Evolutionary conservation across 1,284 basidiomycete genomes (phyloP), one percentile per base, ranked within the genome.

Genomic region (Cystobasidium pallidum): DNA sequence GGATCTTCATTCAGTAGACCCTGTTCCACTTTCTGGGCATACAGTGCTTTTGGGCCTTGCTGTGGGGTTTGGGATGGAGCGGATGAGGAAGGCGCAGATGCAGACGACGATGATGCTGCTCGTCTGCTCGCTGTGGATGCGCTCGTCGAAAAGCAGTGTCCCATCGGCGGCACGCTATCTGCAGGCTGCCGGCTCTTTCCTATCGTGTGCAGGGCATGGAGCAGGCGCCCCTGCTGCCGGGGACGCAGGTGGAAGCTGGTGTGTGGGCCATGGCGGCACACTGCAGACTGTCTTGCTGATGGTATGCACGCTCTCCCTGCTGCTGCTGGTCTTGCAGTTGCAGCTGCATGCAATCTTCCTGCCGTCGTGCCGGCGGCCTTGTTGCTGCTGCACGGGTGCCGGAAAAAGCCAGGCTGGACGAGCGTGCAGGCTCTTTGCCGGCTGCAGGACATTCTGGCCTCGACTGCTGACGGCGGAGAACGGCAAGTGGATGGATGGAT

Each of bases 1-100:
- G 86, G 84, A 79, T 99, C 95, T 62, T 88, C 84, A 24, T 86
- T 85, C 57, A 99, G 83, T 0, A 86, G 81, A 17, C 91, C 91
- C n/a, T 83, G 81, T 4, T 86, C 82, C 57, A 97, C 86, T 55
- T 95, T 86, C 75, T 86, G 83, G 75, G 88, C 84, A 82, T 98
- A 98, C 65, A 88, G 87, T 45, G 84, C 81, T 59, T 88, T 81
- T 7, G 91, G 92, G 0, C 78, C 77, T 57, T 32, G 28, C 21
- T 24, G 30, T 13, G 26, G 26, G 26, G 52, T 4, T 6, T 8
- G 8, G 28, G 52, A 55, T 28, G 52, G 30, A 30, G 52, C 24
- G 3, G 62, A 45, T 13, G n/a, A n/a, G n/a, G n/a, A n/a, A n/a
- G n/a, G n/a, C n/a, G n/a, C n/a, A n/a, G 47, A 55, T 7, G 54